Conservation (phyloP, 23 red algal species). For the Gracilariopsis chorda region DNA sequence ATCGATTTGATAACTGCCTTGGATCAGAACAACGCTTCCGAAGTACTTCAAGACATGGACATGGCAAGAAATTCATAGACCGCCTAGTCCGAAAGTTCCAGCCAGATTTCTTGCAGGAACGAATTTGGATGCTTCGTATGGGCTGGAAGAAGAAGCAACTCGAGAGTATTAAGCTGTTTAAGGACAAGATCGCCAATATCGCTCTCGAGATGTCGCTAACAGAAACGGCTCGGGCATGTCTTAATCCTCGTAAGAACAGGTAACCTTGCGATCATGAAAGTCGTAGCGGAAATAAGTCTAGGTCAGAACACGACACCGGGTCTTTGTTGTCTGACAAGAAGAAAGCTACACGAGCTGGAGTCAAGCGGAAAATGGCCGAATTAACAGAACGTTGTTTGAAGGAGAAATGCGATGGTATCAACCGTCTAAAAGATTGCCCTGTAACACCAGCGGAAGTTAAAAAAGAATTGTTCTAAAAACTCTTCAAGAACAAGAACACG, state of each 20-base stretch:
- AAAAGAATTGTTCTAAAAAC: background rate
- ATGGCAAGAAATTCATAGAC: too few relatives aligned
- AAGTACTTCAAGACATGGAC: background rate
- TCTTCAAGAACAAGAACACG: background rate
- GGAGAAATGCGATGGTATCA: background rate
- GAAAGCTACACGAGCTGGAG: background rate
- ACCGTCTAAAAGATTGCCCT: background rate
- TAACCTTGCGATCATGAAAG: background rate
- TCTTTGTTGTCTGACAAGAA: background rate
- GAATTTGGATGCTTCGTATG: background rate
- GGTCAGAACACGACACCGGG: background rate
- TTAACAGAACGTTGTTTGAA: background rate
- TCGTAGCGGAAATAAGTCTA: background rate
- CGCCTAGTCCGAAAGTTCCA: background rate
- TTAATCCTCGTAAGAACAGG: background rate
- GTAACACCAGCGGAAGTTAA: background rate
- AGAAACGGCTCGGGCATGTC: background rate
- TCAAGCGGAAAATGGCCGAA: background rate
- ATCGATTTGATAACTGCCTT: background rate
- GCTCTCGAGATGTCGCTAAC: background rate
- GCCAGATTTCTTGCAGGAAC: background rate
- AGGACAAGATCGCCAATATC: background rate
- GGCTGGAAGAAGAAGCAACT: constrained; percentile 24
- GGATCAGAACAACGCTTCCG: background rate
- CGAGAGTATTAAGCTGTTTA: constrained; percentile 1